Evolutionary conservation across 2,329 filamentous ascomycete species (phyloP).

Genomic region (Fonsecaea monophora): DNA sequence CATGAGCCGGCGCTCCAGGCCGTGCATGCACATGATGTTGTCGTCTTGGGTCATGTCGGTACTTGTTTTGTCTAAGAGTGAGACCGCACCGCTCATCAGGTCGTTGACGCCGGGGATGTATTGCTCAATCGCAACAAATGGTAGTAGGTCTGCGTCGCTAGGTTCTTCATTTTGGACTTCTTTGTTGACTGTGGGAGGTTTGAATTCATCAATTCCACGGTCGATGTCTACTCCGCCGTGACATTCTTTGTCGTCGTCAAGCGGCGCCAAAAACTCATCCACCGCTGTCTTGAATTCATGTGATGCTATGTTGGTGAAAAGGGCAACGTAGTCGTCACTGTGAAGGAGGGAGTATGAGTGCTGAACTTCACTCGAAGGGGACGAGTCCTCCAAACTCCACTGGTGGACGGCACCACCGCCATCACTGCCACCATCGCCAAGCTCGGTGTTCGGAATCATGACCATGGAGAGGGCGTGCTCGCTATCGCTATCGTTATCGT

Average conservation of each 20-base stretch:
- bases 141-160: neutral
- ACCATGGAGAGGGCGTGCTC: neutral
- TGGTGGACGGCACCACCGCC: neutral
- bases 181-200: neutral
- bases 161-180: neutral
- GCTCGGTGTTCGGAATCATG: neutral
- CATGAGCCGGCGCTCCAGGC: constrained; percentile 8
- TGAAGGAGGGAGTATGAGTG: too few relatives aligned
- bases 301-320: neutral
- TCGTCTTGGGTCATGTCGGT: neutral
- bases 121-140: neutral
- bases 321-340: neutral
- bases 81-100: constrained; percentile 14
- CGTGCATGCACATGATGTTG: constrained; percentile 1
- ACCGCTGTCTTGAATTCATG: too few relatives aligned
- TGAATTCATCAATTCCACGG: neutral
- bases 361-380: neutral
- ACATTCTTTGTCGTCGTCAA: neutral
- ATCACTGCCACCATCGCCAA: neutral
- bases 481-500: neutral
- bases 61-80: neutral
- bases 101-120: neutral
- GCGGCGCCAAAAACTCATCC: neutral
- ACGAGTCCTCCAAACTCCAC: neutral
- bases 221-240: neutral